phyloP scores from a whole-genome alignment of 495 filamentous ascomycete species.

The Bathelium albidoporum region DNA sequence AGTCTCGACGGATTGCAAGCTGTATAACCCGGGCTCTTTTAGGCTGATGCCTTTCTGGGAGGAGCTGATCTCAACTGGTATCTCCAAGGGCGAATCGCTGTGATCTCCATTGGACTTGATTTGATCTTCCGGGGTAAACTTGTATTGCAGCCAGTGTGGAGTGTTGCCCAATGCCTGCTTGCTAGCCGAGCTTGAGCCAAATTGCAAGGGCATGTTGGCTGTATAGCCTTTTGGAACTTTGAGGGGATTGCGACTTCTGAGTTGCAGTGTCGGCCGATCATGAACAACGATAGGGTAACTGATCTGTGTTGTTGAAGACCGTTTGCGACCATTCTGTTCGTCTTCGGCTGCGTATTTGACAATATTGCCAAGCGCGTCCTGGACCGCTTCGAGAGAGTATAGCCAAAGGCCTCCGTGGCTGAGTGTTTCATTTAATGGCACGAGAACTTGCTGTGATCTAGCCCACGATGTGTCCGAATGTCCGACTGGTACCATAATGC shows the following conservation, averaged over 20 bases:
- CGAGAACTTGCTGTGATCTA: conserved; percentile 56
- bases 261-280: conserved; percentile 64
- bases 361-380: conserved; percentile 79
- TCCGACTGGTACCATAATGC: conserved; percentile 43
- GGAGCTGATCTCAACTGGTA: conserved; percentile 25
- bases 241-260: conserved; percentile 62
- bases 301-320: conserved; percentile 48
- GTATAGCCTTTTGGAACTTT: conserved; percentile 65
- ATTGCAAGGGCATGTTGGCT: conserved; percentile 60
- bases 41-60: conserved; percentile 42
- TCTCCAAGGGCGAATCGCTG: conserved; percentile 22
- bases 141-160: conserved; percentile 51
- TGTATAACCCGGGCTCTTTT: conserved; percentile 64
- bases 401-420: conserved; percentile 65
- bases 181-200: conserved; percentile 43
- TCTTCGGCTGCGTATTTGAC: conserved; percentile 63
- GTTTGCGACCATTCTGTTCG: conserved; percentile 52
- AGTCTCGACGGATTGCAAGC: conserved; percentile 63
- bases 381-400: conserved; percentile 83
- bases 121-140: conserved; percentile 58
- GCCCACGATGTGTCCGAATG: conserved; percentile 72
- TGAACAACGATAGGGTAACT: conserved; percentile 75
- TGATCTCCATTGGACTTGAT: conserved; percentile 55
- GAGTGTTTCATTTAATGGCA: conserved; percentile 84
- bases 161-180: conserved; percentile 41